Evolutionary conservation across 768 basidiomycete genomes (phyloP).

Genomic region (Cubamyces lactineus): DNA sequence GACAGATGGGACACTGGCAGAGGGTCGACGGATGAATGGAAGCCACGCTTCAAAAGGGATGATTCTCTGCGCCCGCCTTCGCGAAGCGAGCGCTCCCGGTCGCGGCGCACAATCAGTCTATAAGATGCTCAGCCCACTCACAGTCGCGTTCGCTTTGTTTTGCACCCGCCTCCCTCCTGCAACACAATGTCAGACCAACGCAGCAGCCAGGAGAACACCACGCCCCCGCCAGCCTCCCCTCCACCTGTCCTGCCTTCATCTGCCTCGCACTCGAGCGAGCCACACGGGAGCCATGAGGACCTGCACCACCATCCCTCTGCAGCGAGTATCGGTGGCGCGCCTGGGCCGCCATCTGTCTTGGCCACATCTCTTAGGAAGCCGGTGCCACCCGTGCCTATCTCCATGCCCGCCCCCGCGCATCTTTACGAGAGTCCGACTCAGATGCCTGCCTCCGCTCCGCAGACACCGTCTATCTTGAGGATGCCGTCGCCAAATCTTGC

Average conservation of each 20-base stretch:
- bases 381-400: slow-evolving; percentile 12
- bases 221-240: neutral
- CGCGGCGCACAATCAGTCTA: neutral
- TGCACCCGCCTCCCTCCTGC: neutral
- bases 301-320: neutral
- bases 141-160: slow-evolving; percentile 1
- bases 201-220: slow-evolving; percentile 9
- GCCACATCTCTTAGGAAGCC: slow-evolving; percentile 20
- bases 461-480: slow-evolving; percentile 12
- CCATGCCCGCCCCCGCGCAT: slow-evolving; percentile 7
- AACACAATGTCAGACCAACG: slow-evolving; percentile 3
- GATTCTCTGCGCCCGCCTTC: slow-evolving; percentile 12
- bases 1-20: neutral
- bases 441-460: slow-evolving; percentile 3
- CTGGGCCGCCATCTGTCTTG: too few relatives aligned
- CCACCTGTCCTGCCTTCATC: neutral
- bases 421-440: neutral
- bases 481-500: neutral
- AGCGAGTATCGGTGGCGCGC: neutral
- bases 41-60: slow-evolving; percentile 11
- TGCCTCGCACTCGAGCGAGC: slow-evolving; percentile 2
- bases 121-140: slow-evolving; percentile 2
- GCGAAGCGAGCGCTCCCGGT: slow-evolving; percentile 2
- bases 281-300: slow-evolving; percentile 16
- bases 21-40: neutral